Evolutionary conservation across 1,139 yeast species (phyloP).

Genomic region (Tardiomyces depauwii): DNA sequence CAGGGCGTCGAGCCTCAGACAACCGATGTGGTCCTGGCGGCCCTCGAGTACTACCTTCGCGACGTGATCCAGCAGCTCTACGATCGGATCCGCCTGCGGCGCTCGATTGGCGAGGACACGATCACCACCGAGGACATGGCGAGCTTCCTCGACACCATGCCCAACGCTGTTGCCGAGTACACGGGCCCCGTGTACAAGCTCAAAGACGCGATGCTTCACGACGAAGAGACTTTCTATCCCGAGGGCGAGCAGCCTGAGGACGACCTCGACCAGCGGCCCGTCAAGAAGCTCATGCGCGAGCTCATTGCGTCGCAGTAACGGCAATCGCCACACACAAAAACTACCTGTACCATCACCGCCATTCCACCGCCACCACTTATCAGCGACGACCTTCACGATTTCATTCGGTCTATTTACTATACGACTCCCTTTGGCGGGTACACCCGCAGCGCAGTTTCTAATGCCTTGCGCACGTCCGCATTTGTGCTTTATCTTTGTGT

Average conservation of each 20-base stretch:
- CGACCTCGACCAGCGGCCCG: not conserved
- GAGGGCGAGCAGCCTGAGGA: constrained; percentile 4
- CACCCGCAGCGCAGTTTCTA: not conserved
- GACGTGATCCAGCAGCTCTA: constrained; percentile 64
- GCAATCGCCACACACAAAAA: no score
- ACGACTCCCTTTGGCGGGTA: not conserved
- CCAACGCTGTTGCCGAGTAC: constrained; percentile 23
- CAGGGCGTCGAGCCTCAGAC: constrained; percentile 67
- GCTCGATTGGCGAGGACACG: constrained; percentile 13
- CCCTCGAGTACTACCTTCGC: constrained; percentile 70
- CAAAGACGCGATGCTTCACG: constrained; percentile 21
- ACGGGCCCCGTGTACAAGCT: constrained; percentile 23
- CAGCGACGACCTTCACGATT: not conserved
- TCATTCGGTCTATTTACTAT: not conserved
- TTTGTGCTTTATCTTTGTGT: no score
- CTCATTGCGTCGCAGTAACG: not conserved
- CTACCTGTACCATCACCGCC: not conserved
- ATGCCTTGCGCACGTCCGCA: no score
- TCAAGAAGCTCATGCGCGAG: not conserved
- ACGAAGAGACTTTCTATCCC: constrained; percentile 12
- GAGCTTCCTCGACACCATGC: constrained; percentile 19
- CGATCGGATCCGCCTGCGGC: constrained; percentile 43
- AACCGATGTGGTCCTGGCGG: constrained; percentile 65
- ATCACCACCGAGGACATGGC: constrained; percentile 18
- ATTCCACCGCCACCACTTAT: not conserved